Conservation (phyloP, 2,329 filamentous ascomycete genomes). For the Cladobotryum mycophilum region DNA sequence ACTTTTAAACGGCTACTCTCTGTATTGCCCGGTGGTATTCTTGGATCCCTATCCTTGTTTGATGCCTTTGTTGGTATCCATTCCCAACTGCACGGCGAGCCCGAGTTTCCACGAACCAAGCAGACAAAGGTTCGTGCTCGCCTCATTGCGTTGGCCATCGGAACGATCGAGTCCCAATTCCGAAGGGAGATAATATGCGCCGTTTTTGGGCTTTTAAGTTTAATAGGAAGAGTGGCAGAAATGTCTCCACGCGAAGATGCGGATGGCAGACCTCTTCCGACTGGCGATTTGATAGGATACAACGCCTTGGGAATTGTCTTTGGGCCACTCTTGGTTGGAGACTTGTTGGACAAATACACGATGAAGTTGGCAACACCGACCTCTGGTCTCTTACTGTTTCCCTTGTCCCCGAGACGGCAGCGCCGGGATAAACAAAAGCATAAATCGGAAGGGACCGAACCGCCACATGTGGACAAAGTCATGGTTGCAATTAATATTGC, state of each 20-base stretch:
- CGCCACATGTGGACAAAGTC: slow-evolving; percentile 47
- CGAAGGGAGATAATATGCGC: slow-evolving; percentile 59
- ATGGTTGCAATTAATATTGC: slow-evolving; percentile 52
- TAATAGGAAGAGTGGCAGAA: slow-evolving; percentile 55
- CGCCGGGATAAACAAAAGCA: slow-evolving; percentile 21
- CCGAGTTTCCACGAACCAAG: slow-evolving; percentile 47
- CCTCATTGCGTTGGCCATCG: slow-evolving; percentile 59
- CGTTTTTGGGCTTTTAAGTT: slow-evolving; percentile 58
- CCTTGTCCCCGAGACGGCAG: slow-evolving; percentile 37
- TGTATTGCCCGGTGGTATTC: slow-evolving; percentile 57
- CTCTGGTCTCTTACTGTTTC: slow-evolving; percentile 37
- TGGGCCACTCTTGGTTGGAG: slow-evolving; percentile 56
- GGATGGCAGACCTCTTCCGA: slow-evolving; percentile 45
- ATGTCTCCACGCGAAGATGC: slow-evolving; percentile 45
- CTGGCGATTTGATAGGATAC: slow-evolving; percentile 58
- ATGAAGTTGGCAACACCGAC: slow-evolving; percentile 39
- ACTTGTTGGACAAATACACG: slow-evolving; percentile 47
- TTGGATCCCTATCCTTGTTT: slow-evolving; percentile 56
- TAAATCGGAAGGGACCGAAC: slow-evolving; percentile 11
- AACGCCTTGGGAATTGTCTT: slow-evolving; percentile 57
- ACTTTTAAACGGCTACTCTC: slow-evolving; percentile 61
- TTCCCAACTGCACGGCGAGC: slow-evolving; percentile 45
- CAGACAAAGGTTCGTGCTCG: slow-evolving; percentile 53
- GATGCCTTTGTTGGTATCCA: slow-evolving; percentile 57
- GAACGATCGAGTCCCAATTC: slow-evolving; percentile 52